phyloP scores from a whole-genome alignment of 2,329 filamentous ascomycete genomes.

The Cladobotryum mycophilum region DNA sequence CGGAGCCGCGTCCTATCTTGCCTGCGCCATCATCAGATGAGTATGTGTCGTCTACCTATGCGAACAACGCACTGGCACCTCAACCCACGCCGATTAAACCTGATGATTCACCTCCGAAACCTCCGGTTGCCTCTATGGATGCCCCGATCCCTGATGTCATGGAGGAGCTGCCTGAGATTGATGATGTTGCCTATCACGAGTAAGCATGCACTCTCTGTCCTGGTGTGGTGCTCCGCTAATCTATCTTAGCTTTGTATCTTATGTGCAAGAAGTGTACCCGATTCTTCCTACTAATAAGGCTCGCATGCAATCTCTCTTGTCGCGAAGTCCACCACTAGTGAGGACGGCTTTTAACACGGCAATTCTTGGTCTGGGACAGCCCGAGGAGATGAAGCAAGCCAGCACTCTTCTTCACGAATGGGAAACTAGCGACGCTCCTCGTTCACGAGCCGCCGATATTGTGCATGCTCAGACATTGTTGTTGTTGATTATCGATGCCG shows the following conservation, averaged over 20 bases:
- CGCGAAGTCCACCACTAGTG: conserved; percentile 48
- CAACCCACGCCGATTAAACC: conserved; percentile 36
- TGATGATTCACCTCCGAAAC: conserved; percentile 31
- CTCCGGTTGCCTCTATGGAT: conserved; percentile 29
- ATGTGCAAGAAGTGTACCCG: conserved; percentile 62
- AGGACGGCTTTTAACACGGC: conserved; percentile 60
- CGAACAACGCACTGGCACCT: conserved; percentile 39
- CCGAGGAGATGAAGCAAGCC: conserved; percentile 39
- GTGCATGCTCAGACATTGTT: conserved; percentile 62
- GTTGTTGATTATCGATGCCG: conserved; percentile 59
- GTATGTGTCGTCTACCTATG: conserved; percentile 26
- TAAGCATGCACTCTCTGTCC: conserved; percentile 22
- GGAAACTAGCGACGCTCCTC: conserved; percentile 38
- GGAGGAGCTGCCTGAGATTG: conserved; percentile 30
- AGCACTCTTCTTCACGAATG: conserved; percentile 45
- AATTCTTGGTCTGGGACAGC: conserved; percentile 48
- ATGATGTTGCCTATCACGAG: conserved; percentile 42
- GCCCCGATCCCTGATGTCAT: conserved; percentile 25
- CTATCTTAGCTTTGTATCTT: conserved; percentile 49
- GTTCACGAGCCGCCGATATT: conserved; percentile 38
- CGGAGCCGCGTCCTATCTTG: conserved; percentile 41
- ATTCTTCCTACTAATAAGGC: conserved; percentile 54
- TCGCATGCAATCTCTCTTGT: conserved; percentile 50
- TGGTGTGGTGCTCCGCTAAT: background rate
- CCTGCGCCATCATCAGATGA: conserved; percentile 32